These are phyloP conservation scores for Globisporangium recalcitrans DNA, from an alignment of 352 stramenopile genomes.

Conservation along the genomic window DNA sequence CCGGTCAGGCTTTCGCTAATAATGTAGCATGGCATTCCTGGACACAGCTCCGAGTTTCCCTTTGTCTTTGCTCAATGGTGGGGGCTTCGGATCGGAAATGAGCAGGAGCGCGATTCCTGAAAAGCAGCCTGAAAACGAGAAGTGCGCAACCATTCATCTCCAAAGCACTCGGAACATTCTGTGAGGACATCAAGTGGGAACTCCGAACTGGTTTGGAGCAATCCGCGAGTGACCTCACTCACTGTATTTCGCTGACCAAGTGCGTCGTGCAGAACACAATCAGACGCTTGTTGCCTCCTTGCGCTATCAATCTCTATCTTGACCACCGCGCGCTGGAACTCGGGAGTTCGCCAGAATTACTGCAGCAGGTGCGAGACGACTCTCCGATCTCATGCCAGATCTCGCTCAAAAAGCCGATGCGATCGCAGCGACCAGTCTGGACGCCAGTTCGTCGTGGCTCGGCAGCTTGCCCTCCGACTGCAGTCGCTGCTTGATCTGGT, in stretches of 20 bases:
- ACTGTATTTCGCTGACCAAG: neutral
- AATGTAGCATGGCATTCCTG: no score
- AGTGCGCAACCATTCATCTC: neutral
- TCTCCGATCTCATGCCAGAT: no score
- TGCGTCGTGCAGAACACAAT: neutral
- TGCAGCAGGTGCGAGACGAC: no score
- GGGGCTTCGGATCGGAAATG: neutral
- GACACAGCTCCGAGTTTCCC: no score
- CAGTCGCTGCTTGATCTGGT: conserved; percentile 28
- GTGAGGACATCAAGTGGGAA: neutral
- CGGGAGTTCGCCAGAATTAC: neutral
- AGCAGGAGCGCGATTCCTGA: neutral
- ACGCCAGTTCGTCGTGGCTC: conserved; percentile 57
- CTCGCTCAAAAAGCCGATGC: conserved; percentile 22
- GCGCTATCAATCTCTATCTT: neutral
- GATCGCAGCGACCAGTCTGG: conserved; percentile 45
- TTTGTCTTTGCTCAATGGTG: no score
- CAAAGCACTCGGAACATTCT: neutral
- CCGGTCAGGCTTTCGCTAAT: neutral
- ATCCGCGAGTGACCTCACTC: no score
- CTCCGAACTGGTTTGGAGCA: no score
- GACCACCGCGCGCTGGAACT: neutral
- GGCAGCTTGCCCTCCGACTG: conserved; percentile 40
- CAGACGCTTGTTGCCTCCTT: neutral
- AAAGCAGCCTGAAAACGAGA: neutral